These are phyloP conservation scores for Bodo saltans DNA, from an alignment of 78 protist species.

Conservation along the genomic window DNA sequence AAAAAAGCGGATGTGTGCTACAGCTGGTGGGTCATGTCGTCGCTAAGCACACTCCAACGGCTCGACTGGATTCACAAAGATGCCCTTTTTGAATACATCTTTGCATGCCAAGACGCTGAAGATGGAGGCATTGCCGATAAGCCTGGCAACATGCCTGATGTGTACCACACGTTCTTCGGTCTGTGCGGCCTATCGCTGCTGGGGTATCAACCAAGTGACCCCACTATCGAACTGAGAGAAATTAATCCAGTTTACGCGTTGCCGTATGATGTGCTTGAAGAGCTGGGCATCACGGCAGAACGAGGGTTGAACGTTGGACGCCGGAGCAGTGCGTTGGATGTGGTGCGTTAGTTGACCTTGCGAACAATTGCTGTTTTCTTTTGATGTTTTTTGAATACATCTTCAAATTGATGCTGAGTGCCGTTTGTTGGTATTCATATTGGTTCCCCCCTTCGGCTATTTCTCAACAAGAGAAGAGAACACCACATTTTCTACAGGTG, in stretches of 20 bases:
- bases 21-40: constrained; percentile 98
- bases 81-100: constrained; percentile 69
- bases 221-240: neutral
- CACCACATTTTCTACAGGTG: too few relatives aligned
- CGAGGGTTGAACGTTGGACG: too few relatives aligned
- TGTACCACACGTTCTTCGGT: constrained; percentile 98
- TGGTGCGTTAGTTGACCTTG: too few relatives aligned
- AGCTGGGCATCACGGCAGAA: neutral
- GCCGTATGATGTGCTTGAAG: neutral
- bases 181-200: constrained; percentile 77
- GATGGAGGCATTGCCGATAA: constrained; percentile 95
- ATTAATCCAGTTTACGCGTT: constrained; percentile 36
- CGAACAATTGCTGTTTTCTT: too few relatives aligned
- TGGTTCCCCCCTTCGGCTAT: too few relatives aligned
- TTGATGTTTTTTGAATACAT: too few relatives aligned
- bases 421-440: too few relatives aligned
- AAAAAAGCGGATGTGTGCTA: constrained; percentile 96
- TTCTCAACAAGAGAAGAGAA: too few relatives aligned
- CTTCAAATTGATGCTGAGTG: too few relatives aligned
- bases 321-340: too few relatives aligned
- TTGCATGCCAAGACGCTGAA: constrained; percentile 88
- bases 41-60: constrained; percentile 70
- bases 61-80: constrained; percentile 85
- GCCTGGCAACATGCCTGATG: constrained; percentile 94
- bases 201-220: neutral